A percentile compares a stretch with the other conserved stretches of the same genome.
phyloP scores from a whole-genome alignment of 257 asterid genomes.

The Thymus mandschuricus region DNA sequence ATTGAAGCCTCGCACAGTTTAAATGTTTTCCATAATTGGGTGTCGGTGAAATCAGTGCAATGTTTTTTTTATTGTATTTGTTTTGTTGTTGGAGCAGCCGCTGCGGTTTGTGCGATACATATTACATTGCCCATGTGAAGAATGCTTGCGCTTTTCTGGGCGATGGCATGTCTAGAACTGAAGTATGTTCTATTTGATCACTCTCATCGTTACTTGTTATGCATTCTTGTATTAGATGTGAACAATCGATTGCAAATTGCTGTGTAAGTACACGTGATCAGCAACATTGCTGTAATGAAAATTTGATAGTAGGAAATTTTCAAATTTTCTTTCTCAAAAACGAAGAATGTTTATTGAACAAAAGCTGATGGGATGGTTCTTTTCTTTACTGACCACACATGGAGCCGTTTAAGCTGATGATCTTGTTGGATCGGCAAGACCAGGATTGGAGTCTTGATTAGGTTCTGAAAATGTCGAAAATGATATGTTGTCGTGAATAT shows the following conservation, averaged over 20 bases:
- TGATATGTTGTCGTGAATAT: conserved; percentile 2
- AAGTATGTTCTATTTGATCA: conserved; percentile 52
- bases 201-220: not conserved
- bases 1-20: not conserved
- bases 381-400: not conserved
- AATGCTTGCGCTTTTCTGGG: conserved; percentile 96
- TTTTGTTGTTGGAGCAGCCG: conserved; percentile 56
- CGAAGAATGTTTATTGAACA: too few species aligned
- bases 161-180: conserved; percentile 97
- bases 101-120: conserved; percentile 91
- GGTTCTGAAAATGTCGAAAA: not conserved
- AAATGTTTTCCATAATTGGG: not conserved
- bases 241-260: not conserved
- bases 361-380: conserved; percentile 4
- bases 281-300: not conserved
- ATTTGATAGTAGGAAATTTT: not conserved
- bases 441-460: conserved; percentile 8
- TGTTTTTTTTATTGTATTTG: conserved; percentile 18
- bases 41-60: not conserved
- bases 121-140: conserved; percentile 95
- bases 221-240: conserved; percentile 4
- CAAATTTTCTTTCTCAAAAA: too few species aligned
- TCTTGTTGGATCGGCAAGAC: not conserved
- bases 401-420: not conserved
- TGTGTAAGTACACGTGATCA: not conserved